Evolutionary conservation across 495 filamentous ascomycete species (phyloP).

Genomic region (Penicillium lividum): DNA sequence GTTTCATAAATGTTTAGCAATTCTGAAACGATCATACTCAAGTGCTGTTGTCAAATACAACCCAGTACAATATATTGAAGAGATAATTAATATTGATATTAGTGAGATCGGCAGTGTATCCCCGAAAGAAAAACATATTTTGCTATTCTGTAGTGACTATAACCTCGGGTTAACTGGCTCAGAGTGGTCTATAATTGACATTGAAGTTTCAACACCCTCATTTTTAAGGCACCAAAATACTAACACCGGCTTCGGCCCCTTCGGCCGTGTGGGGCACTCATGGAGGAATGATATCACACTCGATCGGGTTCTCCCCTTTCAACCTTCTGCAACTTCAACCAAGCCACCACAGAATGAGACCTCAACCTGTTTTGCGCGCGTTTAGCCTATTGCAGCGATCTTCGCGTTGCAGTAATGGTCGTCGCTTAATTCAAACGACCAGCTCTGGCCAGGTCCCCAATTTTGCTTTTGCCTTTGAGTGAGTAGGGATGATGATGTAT

Average conservation of each 20-base stretch:
- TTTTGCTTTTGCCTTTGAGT: conserved; percentile 89
- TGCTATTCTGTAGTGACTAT: too few relatives aligned
- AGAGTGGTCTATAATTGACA: too few relatives aligned
- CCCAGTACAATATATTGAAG: too few relatives aligned
- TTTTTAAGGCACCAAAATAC: too few relatives aligned
- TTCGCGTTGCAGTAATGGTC: conserved; percentile 18
- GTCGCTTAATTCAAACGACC: conserved; percentile 35
- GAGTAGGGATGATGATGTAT: conserved; percentile 35
- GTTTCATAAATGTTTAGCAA: too few relatives aligned
- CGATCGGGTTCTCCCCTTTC: conserved; percentile 4
- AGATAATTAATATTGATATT: too few relatives aligned
- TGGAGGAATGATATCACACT: conserved; percentile 25
- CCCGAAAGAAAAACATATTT: too few relatives aligned
- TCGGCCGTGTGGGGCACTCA: neutral
- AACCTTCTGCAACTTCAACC: conserved; percentile 1
- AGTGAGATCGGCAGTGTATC: too few relatives aligned
- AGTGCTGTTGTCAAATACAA: too few relatives aligned
- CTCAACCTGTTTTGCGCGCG: conserved; percentile 30
- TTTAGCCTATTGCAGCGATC: conserved; percentile 33
- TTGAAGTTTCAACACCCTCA: neutral
- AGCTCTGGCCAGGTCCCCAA: conserved; percentile 47
- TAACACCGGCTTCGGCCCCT: too few relatives aligned
- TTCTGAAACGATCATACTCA: too few relatives aligned
- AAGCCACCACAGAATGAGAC: conserved; percentile 26
- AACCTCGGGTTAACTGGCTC: too few relatives aligned